A percentile compares a stretch with the other conserved stretches of the same genome.
These are phyloP conservation scores for Nakaseomyces bracarensis DNA, from an alignment of 1,139 yeast genomes.

Conservation along the genomic window DNA sequence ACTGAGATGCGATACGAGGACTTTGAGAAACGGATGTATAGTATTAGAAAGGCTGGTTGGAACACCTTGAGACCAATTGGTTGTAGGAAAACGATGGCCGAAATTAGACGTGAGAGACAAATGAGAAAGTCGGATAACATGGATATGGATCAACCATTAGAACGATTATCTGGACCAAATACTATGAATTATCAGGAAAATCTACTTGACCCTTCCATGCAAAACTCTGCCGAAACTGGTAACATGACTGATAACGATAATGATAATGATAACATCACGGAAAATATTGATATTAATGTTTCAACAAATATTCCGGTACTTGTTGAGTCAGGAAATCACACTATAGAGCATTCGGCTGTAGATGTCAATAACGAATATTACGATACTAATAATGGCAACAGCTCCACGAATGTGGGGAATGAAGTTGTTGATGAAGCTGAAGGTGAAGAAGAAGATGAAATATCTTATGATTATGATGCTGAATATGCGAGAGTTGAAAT, in stretches of 20 bases:
- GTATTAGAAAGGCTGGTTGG: conserved; percentile 22
- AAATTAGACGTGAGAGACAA: conserved; percentile 4
- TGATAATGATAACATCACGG: neutral
- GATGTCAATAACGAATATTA: neutral
- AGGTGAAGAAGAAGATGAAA: conserved; percentile 15
- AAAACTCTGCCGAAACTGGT: neutral
- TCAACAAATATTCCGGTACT: no score
- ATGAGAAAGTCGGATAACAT: conserved; percentile 4
- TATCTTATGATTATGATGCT: conserved; percentile 19
- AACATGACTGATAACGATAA: neutral
- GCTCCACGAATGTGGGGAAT: neutral
- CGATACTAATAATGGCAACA: neutral
- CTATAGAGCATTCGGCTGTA: no score
- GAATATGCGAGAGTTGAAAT: conserved; percentile 18
- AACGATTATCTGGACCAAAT: neutral
- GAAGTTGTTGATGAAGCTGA: conserved; percentile 8
- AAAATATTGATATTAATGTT: no score
- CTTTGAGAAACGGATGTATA: conserved; percentile 10
- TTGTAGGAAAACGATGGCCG: conserved; percentile 17
- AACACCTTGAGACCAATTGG: conserved; percentile 26
- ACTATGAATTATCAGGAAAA: neutral
- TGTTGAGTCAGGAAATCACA: no score
- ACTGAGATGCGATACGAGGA: conserved; percentile 13
- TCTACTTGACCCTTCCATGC: neutral
- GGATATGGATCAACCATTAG: neutral